Base-by-base conservation (phyloP, 2,329 filamentous ascomycete genomes). In the Lojkania enalia region DNA sequence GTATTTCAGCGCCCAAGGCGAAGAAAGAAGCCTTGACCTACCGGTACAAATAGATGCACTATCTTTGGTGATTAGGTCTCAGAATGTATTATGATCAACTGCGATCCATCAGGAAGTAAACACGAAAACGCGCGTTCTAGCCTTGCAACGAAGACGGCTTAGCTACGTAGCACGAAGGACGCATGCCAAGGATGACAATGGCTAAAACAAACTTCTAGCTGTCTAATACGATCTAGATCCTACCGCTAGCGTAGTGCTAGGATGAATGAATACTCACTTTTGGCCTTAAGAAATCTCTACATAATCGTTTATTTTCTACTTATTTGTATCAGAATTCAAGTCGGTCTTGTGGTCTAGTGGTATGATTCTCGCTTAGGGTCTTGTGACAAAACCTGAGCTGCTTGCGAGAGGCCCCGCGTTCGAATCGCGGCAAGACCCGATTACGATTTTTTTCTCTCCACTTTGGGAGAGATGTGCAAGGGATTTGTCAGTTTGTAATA, bases 321-420 rank as follows among this genome's bases (percentile, higher is more conserved):
- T 36, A 9, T 29, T 35, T 38, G 36, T 32, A 48, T 40, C 36
- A 36, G 7, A 45, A 35, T 30, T 52, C 3, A 43, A 32, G 20
- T 15, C 21, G 54, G 54, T 55, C 51, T 48, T 57, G 50, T 82
- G 78, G 79, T 81, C 79, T 82, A 82, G 80, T 78, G 81, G 80
- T 83, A 84, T 83, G 80, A 83, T 84, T 83, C 80, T 82, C 80
- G 81, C 81, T 83, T 83, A 84, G 81, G 81, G 81, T 66, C 41
- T 43, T 36, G 46, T 55, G 51, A 55, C 49, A 37, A 49, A 20
- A 44, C 23, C 7, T 27, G 23, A 7, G n/a, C n/a, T 7, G 23
- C 23, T 47, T 63, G 64, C 64, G 61, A 64, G 64, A 68, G 63
- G 64, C 61, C 64, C 64, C 64, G 62, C 61, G 64, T 68, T 65